These are phyloP conservation scores for Blastobotrys parvus DNA, from an alignment of 805 yeast species.

Conservation along the genomic window DNA sequence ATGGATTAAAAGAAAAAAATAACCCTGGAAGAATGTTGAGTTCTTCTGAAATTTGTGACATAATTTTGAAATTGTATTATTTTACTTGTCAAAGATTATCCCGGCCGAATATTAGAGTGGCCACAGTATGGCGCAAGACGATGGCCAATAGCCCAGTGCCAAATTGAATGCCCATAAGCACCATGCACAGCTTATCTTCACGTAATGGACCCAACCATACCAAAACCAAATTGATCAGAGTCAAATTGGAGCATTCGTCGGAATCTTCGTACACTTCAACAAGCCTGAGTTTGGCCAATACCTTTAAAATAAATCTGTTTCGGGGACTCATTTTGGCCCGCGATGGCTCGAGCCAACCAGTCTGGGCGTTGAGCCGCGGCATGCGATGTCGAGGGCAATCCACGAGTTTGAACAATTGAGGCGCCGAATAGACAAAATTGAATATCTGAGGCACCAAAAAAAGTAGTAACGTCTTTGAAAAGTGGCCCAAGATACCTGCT, in stretches of 20 bases:
- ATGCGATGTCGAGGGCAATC: conserved; percentile 95
- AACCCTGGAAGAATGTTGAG: too few relatives aligned
- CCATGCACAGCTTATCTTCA: conserved; percentile 65
- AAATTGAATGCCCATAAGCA: conserved; percentile 57
- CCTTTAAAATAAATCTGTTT: conserved; percentile 29
- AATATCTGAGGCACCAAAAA: conserved; percentile 86
- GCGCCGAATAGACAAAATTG: conserved; percentile 84
- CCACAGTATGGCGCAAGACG: conserved; percentile 70
- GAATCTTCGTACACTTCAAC: conserved; percentile 36
- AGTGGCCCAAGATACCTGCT: conserved; percentile 93
- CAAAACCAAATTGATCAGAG: conserved; percentile 72
- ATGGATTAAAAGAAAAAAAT: too few relatives aligned
- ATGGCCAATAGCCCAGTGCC: conserved; percentile 58
- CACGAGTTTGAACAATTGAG: conserved; percentile 77
- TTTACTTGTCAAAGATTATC: too few relatives aligned
- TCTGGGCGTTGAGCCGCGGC: conserved; percentile 62
- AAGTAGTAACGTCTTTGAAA: conserved; percentile 81
- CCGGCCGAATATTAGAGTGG: conserved; percentile 78
- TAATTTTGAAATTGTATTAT: too few relatives aligned
- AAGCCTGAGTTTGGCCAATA: conserved; percentile 43
- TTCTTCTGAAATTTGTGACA: too few relatives aligned
- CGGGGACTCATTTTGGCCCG: conserved; percentile 27
- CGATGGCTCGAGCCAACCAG: conserved; percentile 73
- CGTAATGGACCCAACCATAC: conserved; percentile 88
- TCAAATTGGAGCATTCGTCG: conserved; percentile 63